Percentiles rank a stretch among this genome's conserved stretches.
Evolutionary conservation across 2,329 filamentous ascomycete genomes (phyloP).

Genomic region (Penicillium fuscoglaucum): DNA sequence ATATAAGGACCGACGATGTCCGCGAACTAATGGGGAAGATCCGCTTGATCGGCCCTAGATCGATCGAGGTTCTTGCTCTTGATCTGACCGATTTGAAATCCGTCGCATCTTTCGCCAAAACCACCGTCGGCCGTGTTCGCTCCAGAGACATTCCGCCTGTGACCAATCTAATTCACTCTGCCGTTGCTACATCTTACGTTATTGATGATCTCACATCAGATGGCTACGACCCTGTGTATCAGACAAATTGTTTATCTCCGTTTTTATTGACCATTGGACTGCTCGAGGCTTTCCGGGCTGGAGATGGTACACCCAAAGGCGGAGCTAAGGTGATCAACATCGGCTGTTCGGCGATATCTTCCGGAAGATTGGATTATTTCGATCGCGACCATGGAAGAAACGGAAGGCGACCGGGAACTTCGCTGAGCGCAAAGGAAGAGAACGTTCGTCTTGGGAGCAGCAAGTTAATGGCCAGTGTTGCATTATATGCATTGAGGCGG

Average conservation of each 20-base stretch:
- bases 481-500: slow-evolving; percentile 40
- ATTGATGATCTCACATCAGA: slow-evolving; percentile 34
- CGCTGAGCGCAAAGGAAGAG: slow-evolving; percentile 33
- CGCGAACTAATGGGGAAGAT: slow-evolving; percentile 30
- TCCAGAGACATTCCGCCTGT: slow-evolving; percentile 39
- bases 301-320: slow-evolving; percentile 32
- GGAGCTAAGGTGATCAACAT: slow-evolving; percentile 40
- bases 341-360: slow-evolving; percentile 35
- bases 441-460: slow-evolving; percentile 37
- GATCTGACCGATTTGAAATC: slow-evolving; percentile 37
- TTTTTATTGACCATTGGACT: slow-evolving; percentile 39
- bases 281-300: slow-evolving; percentile 39
- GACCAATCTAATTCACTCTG: slow-evolving; percentile 35
- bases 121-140: slow-evolving; percentile 36
- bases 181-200: slow-evolving; percentile 36
- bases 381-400: slow-evolving; percentile 26
- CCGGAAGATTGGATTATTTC: slow-evolving; percentile 37
- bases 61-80: slow-evolving; percentile 33
- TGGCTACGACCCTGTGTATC: slow-evolving; percentile 40
- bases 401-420: slow-evolving; percentile 23
- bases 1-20: slow-evolving; percentile 33
- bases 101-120: slow-evolving; percentile 32
- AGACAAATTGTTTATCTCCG: slow-evolving; percentile 40
- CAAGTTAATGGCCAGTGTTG: slow-evolving; percentile 36
- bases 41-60: slow-evolving; percentile 36